phyloP scores from a whole-genome alignment of 2,329 filamentous ascomycete genomes.

The Phyllosticta ampelicida region DNA sequence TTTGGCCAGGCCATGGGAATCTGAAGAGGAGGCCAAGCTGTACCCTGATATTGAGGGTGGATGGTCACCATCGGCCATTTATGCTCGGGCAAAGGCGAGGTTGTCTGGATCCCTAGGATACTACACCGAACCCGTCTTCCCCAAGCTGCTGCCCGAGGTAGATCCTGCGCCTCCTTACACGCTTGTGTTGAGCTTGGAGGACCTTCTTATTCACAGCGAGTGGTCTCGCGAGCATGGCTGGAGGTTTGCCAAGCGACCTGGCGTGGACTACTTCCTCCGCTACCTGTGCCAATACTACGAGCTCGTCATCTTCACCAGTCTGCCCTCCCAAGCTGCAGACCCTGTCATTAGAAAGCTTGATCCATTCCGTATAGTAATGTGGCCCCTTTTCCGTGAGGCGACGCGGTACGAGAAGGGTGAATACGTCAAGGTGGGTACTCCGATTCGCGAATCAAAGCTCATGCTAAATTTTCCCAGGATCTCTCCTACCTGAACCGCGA shows the following conservation, averaged over 20 bases:
- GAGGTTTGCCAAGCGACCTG: conserved; percentile 88
- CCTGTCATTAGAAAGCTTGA: conserved; percentile 88
- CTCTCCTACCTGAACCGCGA: conserved; percentile 96
- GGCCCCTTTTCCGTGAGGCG: conserved; percentile 91
- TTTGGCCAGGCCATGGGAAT: conserved; percentile 79
- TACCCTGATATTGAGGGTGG: conserved; percentile 68
- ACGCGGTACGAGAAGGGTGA: conserved; percentile 94
- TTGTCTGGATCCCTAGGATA: conserved; percentile 69
- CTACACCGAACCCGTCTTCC: conserved; percentile 92
- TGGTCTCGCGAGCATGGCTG: conserved; percentile 93
- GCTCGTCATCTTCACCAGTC: conserved; percentile 86
- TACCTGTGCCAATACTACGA: conserved; percentile 98
- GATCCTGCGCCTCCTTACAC: conserved; percentile 83
- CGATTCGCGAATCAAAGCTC: neutral
- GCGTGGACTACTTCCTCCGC: conserved; percentile 91
- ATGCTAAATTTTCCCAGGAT: conserved; percentile 48
- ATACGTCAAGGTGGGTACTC: conserved; percentile 69
- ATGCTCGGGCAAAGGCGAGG: conserved; percentile 66
- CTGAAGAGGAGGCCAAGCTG: conserved; percentile 56
- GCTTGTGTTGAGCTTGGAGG: conserved; percentile 82
- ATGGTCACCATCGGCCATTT: conserved; percentile 67
- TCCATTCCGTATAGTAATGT: conserved; percentile 89
- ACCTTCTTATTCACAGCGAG: conserved; percentile 87
- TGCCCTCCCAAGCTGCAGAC: conserved; percentile 74
- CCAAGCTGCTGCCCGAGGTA: conserved; percentile 77